Conservation (phyloP, 148 eudicot species). For the Vaccinium myrtillus region DNA sequence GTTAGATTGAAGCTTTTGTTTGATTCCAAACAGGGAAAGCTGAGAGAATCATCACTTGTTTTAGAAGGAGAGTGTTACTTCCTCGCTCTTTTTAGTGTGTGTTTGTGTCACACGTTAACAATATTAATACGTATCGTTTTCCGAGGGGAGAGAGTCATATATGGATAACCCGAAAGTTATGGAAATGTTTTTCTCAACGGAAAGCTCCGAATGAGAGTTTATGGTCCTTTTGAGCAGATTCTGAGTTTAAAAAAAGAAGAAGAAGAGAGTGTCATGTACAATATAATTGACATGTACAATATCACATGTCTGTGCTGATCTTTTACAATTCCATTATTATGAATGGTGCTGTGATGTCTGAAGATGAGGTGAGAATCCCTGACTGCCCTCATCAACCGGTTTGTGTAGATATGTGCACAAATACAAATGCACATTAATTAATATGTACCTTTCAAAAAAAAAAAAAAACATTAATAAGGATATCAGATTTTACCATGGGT, state of each 20-base stretch:
- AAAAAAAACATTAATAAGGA: neutral
- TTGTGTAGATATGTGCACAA: neutral
- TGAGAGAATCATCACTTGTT: neutral
- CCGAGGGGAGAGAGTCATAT: neutral
- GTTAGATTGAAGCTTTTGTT: neutral
- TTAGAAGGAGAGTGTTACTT: too few relatives aligned
- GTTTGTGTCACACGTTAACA: constrained; percentile 7
- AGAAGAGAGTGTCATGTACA: neutral
- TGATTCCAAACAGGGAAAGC: constrained; percentile 12
- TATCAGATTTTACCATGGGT: too few relatives aligned
- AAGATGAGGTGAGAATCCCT: constrained; percentile 4
- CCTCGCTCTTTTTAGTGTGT: neutral
- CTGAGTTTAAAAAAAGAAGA: too few relatives aligned
- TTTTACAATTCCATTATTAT: neutral
- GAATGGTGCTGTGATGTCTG: neutral
- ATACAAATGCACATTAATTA: neutral
- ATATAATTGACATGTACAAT: neutral
- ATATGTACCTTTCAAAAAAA: too few relatives aligned
- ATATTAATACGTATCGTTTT: constrained; percentile 7
- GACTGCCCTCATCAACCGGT: neutral
- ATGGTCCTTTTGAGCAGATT: too few relatives aligned
- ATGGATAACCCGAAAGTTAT: neutral
- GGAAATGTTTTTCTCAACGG: too few relatives aligned
- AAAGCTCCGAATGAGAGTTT: too few relatives aligned
- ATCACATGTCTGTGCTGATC: constrained; percentile 14